Evolutionary conservation across 2,329 filamentous ascomycete species (phyloP).

Genomic region (Penicillium sp.): DNA sequence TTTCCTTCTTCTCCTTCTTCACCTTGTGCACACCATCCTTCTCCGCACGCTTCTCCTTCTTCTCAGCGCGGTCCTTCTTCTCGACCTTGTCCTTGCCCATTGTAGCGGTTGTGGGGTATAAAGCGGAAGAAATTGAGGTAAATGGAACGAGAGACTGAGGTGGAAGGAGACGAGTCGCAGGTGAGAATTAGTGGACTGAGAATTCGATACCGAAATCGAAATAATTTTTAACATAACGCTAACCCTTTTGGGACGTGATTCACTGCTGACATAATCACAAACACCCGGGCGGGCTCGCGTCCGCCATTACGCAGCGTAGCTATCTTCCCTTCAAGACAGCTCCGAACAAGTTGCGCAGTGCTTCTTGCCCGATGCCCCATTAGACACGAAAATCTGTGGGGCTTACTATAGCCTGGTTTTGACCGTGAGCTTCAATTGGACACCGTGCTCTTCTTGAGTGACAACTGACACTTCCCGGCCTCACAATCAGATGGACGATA

Average conservation of each 20-base stretch:
- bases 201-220: constrained; percentile 15
- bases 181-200: constrained; percentile 19
- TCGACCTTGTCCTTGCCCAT: constrained; percentile 48
- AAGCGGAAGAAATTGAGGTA: constrained; percentile 12
- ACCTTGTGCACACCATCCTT: constrained; percentile 45
- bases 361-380: constrained; percentile 1
- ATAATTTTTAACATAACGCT: constrained; percentile 16
- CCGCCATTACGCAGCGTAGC: no score
- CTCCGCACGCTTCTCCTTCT: constrained; percentile 45
- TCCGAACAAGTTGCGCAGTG: background rate
- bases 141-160: constrained; percentile 17
- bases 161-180: constrained; percentile 22
- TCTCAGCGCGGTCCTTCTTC: constrained; percentile 46
- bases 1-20: constrained; percentile 48
- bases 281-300: constrained; percentile 7
- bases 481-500: constrained; percentile 32
- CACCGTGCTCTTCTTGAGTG: background rate
- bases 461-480: background rate
- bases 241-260: constrained; percentile 8
- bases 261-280: constrained; percentile 5
- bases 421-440: background rate
- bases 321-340: constrained; percentile 13
- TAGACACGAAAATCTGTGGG: background rate
- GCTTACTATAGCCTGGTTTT: background rate
- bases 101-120: constrained; percentile 24